Evolutionary conservation across 2,329 filamentous ascomycete genomes (phyloP), one percentile per base, ranked within the genome.

Genomic region (Colletotrichum sp.): DNA sequence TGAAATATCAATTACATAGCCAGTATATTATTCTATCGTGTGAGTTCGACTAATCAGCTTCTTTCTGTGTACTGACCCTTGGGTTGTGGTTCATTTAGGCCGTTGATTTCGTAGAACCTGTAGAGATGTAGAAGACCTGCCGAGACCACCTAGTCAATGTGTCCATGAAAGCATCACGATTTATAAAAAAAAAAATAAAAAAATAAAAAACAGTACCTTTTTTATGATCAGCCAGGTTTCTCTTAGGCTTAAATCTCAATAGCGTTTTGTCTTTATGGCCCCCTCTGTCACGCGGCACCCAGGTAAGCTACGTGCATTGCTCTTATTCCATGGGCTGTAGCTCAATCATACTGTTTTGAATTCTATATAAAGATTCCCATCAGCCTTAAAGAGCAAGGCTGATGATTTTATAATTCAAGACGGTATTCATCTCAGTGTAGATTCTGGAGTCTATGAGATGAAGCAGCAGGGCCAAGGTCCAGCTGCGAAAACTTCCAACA

Each of bases 401-500:
- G 39, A n/a, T 5, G 16, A 44, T n/a, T n/a, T n/a, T 0, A 3
- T 0, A 10, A 6, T 3, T 12, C 5, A n/a, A 6, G 39, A 12
- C 9, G 18, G 16, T 12, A 0, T n/a, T 12, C 8, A n/a, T 10
- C 39, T 44, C 36, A 44, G 8, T 5, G 3, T 9, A 44, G 5
- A 5, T n/a, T 44, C 9, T 44, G 18, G 8, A 44, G 9, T 10
- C 39, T 49, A 21, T 0, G 18, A 49, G 18, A 49, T n/a, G 18
- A 49, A 49, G 39, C 39, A n/a, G 18, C 18, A 21, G 18, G 18
- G 3, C 2, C 3, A 49, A 7, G 39, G 9, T 21, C 10, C 8
- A 12, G 18, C 10, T 7, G 3, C 18, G 3, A n/a, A 2, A n/a
- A 21, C 39, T 21, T 21, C 10, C 9, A 2, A 49, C 18, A 49